These are phyloP conservation scores for Metschnikowia borealis DNA, from an alignment of 805 yeast genomes.

Conservation along the genomic window DNA sequence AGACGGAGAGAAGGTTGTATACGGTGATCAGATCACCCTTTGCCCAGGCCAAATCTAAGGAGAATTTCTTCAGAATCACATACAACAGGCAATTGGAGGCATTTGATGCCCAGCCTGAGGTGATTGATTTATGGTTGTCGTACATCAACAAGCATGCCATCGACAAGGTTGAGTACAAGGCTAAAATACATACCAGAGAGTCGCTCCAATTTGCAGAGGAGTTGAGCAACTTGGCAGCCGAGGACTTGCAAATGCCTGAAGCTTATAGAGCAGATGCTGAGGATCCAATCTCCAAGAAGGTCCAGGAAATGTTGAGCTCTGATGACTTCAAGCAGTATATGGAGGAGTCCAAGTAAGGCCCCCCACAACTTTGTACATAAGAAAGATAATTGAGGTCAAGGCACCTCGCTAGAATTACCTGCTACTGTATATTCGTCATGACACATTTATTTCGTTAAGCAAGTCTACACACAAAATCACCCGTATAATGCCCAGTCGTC, in stretches of 20 bases:
- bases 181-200: constrained; percentile 49
- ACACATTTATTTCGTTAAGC: background rate
- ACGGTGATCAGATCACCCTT: constrained; percentile 92
- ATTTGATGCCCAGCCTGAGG: constrained; percentile 83
- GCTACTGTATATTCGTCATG: background rate
- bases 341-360: constrained; percentile 17
- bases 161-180: constrained; percentile 81
- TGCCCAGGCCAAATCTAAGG: constrained; percentile 90
- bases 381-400: background rate
- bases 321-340: constrained; percentile 64
- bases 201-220: constrained; percentile 31
- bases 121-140: constrained; percentile 76
- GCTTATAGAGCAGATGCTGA: constrained; percentile 26
- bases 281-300: constrained; percentile 60
- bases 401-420: background rate
- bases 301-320: constrained; percentile 63
- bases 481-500: constrained; percentile 81
- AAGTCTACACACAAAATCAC: constrained; percentile 19
- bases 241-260: constrained; percentile 29
- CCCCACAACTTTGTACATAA: constrained; percentile 10
- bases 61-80: constrained; percentile 88
- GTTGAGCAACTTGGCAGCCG: constrained; percentile 30
- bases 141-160: constrained; percentile 72
- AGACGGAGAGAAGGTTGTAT: constrained; percentile 77
- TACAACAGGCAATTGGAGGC: constrained; percentile 69